Evolutionary conservation across 306 rosid species (phyloP).

Genomic region (Crataegus laevigata): DNA sequence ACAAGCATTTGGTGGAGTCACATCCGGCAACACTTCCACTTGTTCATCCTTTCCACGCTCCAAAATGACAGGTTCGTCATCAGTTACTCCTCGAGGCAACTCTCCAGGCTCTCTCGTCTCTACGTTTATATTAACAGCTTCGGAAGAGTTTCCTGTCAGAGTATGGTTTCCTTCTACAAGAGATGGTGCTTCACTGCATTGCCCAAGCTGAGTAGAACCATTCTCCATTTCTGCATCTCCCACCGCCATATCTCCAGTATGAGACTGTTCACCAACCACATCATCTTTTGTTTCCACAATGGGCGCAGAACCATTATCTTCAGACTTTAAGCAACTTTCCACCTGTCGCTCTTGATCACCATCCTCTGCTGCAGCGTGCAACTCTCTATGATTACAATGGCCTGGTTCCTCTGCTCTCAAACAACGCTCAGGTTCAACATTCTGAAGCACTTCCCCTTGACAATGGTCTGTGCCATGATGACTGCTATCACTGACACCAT

Average conservation of each 20-base stretch:
- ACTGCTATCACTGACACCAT: neutral
- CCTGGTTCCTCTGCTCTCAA: neutral
- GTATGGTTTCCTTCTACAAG: neutral
- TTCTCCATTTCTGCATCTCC: neutral
- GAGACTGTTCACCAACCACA: neutral
- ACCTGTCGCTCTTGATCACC: neutral
- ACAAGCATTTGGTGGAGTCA: neutral
- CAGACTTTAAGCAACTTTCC: neutral
- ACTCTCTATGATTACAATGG: neutral
- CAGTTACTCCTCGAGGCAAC: constrained; percentile 13
- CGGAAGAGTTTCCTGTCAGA: neutral
- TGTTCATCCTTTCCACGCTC: neutral
- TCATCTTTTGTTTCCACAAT: neutral
- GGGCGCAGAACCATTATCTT: neutral
- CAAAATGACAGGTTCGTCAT: neutral
- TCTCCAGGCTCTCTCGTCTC: constrained; percentile 9
- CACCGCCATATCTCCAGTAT: neutral
- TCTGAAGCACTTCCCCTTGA: neutral
- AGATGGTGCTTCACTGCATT: neutral
- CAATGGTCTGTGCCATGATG: neutral
- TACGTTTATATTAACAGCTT: neutral
- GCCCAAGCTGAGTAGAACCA: neutral
- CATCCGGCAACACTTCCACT: neutral
- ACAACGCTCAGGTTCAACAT: neutral
- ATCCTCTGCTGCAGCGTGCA: neutral